Evolutionary conservation across 148 eudicot genomes (phyloP).

Genomic region (Nyssa sinensis): DNA sequence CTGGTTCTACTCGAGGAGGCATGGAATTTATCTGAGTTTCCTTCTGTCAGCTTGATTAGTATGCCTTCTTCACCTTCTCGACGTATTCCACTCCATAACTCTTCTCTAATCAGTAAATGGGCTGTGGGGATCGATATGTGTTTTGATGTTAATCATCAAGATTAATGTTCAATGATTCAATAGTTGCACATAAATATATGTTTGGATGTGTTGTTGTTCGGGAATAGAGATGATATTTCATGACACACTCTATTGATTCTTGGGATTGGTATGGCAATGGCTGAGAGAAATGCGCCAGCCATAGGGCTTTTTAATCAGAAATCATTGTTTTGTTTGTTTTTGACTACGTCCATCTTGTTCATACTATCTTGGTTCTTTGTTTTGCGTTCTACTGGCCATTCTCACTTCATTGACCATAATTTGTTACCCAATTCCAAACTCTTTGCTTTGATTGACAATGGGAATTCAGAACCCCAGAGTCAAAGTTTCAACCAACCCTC

Average conservation of each 20-base stretch:
- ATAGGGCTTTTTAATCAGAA: constrained; percentile 45
- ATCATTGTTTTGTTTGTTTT: constrained; percentile 50
- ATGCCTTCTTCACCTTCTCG: background rate
- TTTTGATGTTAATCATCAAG: background rate
- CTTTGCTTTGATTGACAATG: constrained; percentile 15
- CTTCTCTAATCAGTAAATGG: background rate
- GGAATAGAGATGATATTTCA: background rate
- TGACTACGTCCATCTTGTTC: constrained; percentile 53
- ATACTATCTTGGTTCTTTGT: constrained; percentile 65
- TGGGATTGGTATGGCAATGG: constrained; percentile 33
- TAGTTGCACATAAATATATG: background rate
- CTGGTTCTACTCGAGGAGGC: background rate
- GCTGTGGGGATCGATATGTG: background rate
- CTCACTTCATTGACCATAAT: constrained; percentile 30
- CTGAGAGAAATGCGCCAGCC: constrained; percentile 44
- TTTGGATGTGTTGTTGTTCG: background rate
- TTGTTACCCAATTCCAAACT: constrained; percentile 35
- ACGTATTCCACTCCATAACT: too few relatives aligned
- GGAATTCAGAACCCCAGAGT: constrained; percentile 13
- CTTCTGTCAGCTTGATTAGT: background rate
- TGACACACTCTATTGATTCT: background rate
- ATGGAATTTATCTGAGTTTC: background rate
- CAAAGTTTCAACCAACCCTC: constrained; percentile 14
- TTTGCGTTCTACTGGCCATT: constrained; percentile 50
- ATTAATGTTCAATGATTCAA: too few relatives aligned